phyloP scores from a whole-genome alignment of 805 yeast genomes.

The Kazachstania bromeliacearum region DNA sequence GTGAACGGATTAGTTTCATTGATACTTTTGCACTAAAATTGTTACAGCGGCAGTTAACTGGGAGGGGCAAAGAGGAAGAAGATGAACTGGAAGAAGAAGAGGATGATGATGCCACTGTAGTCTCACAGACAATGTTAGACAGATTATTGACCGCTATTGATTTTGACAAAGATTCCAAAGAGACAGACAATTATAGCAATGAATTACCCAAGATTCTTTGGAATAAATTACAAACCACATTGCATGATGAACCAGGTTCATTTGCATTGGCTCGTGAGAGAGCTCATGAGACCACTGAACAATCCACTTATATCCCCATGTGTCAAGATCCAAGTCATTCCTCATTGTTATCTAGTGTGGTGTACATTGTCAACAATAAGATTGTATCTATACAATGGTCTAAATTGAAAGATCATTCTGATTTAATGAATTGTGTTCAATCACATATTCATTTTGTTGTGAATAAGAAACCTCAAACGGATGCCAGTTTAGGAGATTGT shows the following conservation, averaged over 20 bases:
- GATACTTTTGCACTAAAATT: conserved; percentile 15
- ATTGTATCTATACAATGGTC: conserved; percentile 23
- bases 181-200: neutral
- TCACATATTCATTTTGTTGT: conserved; percentile 46
- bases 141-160: conserved; percentile 4
- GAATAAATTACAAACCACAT: conserved; percentile 9
- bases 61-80: too few species aligned
- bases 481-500: conserved; percentile 71
- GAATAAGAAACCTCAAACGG: conserved; percentile 52
- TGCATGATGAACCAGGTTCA: conserved; percentile 19
- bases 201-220: conserved; percentile 4
- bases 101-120: conserved; percentile 1
- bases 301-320: conserved; percentile 17
- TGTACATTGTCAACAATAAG: conserved; percentile 19
- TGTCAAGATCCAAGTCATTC: conserved; percentile 19
- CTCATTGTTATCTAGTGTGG: conserved; percentile 13
- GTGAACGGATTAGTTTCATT: conserved; percentile 16
- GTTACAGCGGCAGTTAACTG: conserved; percentile 25
- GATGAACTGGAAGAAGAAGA: neutral
- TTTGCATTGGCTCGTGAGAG: conserved; percentile 21
- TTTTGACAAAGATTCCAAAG: conserved; percentile 1
- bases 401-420: conserved; percentile 16
- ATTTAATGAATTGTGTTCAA: conserved; percentile 25
- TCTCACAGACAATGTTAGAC: neutral
- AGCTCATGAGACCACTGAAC: conserved; percentile 10